These are phyloP conservation scores for Termitomyces titanicus DNA, from an alignment of 768 basidiomycete species.

Conservation along the genomic window DNA sequence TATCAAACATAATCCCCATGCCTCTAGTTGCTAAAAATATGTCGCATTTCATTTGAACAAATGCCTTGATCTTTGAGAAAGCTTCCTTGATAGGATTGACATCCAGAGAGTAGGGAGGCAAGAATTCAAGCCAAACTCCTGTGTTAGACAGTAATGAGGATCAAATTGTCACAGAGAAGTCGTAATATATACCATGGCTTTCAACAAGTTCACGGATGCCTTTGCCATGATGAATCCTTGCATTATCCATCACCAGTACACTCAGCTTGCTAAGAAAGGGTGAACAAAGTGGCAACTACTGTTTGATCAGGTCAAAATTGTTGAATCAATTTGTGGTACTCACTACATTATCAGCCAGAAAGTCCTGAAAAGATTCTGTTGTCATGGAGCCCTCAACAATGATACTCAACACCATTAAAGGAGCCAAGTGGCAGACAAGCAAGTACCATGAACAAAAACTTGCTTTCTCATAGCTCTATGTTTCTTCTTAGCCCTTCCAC, in stretches of 20 bases:
- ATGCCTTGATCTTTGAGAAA: too few relatives aligned
- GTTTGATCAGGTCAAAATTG: slow-evolving; percentile 16
- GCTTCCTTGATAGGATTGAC: too few relatives aligned
- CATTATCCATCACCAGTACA: too few relatives aligned
- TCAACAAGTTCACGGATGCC: slow-evolving; percentile 22
- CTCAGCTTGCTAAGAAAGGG: slow-evolving; percentile 24
- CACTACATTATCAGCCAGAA: slow-evolving; percentile 23
- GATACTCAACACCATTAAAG: slow-evolving; percentile 25
- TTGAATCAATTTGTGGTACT: background rate
- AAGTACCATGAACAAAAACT: too few relatives aligned
- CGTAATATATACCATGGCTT: background rate
- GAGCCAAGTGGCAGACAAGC: slow-evolving; percentile 21
- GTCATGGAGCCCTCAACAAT: too few relatives aligned
- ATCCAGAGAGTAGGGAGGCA: too few relatives aligned
- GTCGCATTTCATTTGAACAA: slow-evolving; percentile 17
- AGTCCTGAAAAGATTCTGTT: too few relatives aligned
- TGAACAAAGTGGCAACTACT: too few relatives aligned
- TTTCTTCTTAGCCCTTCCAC: slow-evolving; percentile 21
- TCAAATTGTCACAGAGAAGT: too few relatives aligned
- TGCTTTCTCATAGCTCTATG: slow-evolving; percentile 17
- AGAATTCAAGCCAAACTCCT: slow-evolving; percentile 27
- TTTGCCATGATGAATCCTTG: too few relatives aligned
- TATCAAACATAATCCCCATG: slow-evolving; percentile 21
- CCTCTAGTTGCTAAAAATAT: slow-evolving; percentile 1
- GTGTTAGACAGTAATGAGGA: too few relatives aligned